Percentiles rank a stretch among this genome's conserved stretches.
These are phyloP conservation scores for Miscanthus sacchariflorus DNA, from an alignment of 202 grass and related monocot genomes.

Conservation along the genomic window DNA sequence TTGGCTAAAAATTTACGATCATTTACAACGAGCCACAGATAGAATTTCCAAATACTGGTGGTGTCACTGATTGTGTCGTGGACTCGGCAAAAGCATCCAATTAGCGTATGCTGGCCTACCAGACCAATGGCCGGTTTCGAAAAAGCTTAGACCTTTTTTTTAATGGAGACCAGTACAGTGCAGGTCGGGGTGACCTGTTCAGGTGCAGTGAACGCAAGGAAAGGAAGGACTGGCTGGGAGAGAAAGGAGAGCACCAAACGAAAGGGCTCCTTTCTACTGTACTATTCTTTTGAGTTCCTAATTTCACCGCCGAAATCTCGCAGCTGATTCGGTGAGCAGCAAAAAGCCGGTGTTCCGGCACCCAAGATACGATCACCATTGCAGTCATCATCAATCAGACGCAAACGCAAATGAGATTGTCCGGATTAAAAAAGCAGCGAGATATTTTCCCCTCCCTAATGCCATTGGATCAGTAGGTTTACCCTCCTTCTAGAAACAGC, in stretches of 20 bases:
- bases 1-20: too few relatives aligned
- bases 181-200: background rate
- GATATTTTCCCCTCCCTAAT: background rate
- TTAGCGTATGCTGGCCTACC: too few relatives aligned
- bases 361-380: constrained; percentile 22
- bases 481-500: constrained; percentile 45
- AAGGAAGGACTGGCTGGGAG: background rate
- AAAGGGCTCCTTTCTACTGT: background rate
- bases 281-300: background rate
- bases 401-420: constrained; percentile 30
- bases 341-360: constrained; percentile 20
- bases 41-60: background rate
- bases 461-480: background rate
- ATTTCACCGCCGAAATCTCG: constrained; percentile 28
- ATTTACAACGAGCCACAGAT: too few relatives aligned
- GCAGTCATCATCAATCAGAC: background rate
- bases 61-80: constrained; percentile 38
- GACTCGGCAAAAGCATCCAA: background rate
- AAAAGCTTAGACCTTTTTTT: constrained; percentile 25
- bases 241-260: background rate
- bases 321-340: constrained; percentile 32
- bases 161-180: background rate
- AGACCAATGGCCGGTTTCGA: background rate
- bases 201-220: constrained; percentile 12
- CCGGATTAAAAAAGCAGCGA: constrained; percentile 1